phyloP scores from a whole-genome alignment of 768 basidiomycete genomes.

The Calocera viscosa region DNA sequence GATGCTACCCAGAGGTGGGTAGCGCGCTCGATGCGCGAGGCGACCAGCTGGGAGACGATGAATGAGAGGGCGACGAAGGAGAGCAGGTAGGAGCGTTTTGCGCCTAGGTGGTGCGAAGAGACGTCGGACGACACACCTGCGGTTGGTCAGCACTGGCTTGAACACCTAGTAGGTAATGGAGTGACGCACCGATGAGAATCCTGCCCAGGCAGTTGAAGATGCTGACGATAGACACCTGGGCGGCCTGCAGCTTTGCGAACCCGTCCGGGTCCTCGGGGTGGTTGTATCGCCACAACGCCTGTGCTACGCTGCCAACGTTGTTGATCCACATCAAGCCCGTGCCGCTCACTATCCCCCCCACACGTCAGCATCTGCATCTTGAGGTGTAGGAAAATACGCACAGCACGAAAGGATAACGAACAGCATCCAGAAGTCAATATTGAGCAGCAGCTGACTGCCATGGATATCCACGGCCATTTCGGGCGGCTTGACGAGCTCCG shows the following conservation, averaged over 20 bases:
- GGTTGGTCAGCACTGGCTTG: conserved; percentile 22
- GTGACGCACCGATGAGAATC: conserved; percentile 47
- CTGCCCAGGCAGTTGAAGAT: conserved; percentile 71
- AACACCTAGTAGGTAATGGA: background rate
- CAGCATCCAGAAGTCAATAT: conserved; percentile 53
- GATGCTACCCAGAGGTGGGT: conserved; percentile 53
- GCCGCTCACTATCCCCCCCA: conserved; percentile 42
- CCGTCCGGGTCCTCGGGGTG: conserved; percentile 47
- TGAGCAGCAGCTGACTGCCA: conserved; percentile 40
- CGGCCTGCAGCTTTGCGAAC: conserved; percentile 63
- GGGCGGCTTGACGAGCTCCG: background rate
- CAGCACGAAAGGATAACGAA: conserved; percentile 43
- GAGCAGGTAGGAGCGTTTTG: conserved; percentile 61
- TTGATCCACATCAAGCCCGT: conserved; percentile 78
- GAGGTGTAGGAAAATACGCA: conserved; percentile 27
- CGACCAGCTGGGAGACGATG: conserved; percentile 57
- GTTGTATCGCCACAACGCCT: conserved; percentile 50
- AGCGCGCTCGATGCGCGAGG: conserved; percentile 44
- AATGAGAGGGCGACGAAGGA: conserved; percentile 53
- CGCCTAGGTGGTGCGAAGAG: conserved; percentile 39
- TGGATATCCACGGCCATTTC: conserved; percentile 35
- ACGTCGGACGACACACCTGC: conserved; percentile 60
- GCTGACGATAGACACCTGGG: conserved; percentile 73
- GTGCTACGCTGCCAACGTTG: conserved; percentile 70
- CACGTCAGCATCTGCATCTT: conserved; percentile 9